A percentile compares a stretch with the other conserved stretches of the same genome.
These are phyloP conservation scores for Hippophae rhamnoides DNA, from an alignment of 306 rosid species.

Conservation along the genomic window DNA sequence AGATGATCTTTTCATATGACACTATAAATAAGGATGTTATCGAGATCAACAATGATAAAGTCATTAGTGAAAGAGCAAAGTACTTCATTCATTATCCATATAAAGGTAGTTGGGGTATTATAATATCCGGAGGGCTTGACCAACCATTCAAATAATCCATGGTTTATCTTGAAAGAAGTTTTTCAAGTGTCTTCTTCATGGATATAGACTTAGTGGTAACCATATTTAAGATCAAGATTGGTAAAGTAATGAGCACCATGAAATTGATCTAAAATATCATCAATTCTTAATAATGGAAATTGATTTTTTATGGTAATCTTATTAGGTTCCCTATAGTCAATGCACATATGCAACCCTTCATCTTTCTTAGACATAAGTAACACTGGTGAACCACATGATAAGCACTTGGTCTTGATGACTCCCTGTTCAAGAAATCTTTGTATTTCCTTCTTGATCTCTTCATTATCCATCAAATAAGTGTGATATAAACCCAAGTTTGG, in stretches of 20 bases:
- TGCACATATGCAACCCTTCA: neutral
- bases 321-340: neutral
- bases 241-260: neutral
- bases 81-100: neutral
- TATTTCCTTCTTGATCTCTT: too few species aligned
- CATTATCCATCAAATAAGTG: too few species aligned
- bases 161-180: neutral
- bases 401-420: too few species aligned
- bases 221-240: neutral
- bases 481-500: too few species aligned
- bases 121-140: neutral
- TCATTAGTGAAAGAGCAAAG: neutral
- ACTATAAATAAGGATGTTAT: neutral
- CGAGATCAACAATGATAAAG: neutral
- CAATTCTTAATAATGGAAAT: neutral
- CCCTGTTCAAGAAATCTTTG: too few species aligned
- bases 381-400: neutral
- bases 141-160: neutral
- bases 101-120: neutral
- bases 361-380: neutral
- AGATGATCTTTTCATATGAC: neutral
- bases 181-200: neutral
- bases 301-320: neutral
- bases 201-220: neutral
- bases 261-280: neutral